Evolutionary conservation across 1,284 basidiomycete genomes (phyloP).

Genomic region (Microbotryum silenes-acaulis): DNA sequence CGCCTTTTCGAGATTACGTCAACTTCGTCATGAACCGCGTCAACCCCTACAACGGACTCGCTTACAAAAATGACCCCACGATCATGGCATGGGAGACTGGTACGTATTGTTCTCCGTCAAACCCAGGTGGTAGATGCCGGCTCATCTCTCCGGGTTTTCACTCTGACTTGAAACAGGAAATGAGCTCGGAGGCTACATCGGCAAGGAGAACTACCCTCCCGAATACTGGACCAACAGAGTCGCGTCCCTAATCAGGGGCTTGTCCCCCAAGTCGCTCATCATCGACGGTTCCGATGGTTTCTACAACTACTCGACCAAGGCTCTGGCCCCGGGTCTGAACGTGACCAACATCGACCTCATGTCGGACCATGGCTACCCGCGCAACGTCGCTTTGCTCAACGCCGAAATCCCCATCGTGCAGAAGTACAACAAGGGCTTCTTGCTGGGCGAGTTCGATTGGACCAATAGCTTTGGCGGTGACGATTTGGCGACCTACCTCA

Average conservation of each 20-base stretch:
- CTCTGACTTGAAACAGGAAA: slow-evolving; percentile 1
- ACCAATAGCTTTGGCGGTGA: slow-evolving; percentile 6
- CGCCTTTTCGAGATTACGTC: slow-evolving; percentile 13
- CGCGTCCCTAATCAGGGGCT: slow-evolving; percentile 10
- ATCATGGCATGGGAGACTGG: slow-evolving; percentile 31
- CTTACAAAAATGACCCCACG: slow-evolving; percentile 27
- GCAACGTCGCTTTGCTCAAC: slow-evolving; percentile 16
- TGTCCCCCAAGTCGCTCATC: slow-evolving; percentile 19
- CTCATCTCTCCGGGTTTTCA: too few species aligned
- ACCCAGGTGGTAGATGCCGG: too few species aligned
- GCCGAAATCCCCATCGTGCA: slow-evolving; percentile 8
- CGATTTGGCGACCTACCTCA: slow-evolving; percentile 14
- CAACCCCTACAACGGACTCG: slow-evolving; percentile 29
- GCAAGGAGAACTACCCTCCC: slow-evolving; percentile 17
- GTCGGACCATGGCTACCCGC: slow-evolving; percentile 24
- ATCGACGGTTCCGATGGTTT: slow-evolving; percentile 28
- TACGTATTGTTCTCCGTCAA: too few species aligned
- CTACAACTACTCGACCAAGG: slow-evolving; percentile 17
- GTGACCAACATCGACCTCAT: slow-evolving; percentile 5
- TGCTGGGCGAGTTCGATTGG: slow-evolving; percentile 30
- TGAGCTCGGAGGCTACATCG: slow-evolving; percentile 26
- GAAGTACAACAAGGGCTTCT: slow-evolving; percentile 12
- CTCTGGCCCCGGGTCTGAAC: neutral
- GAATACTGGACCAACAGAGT: slow-evolving; percentile 18
- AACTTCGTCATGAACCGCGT: slow-evolving; percentile 1